phyloP scores from a whole-genome alignment of 2,329 filamentous ascomycete genomes.

The Exserohilum turcica region DNA sequence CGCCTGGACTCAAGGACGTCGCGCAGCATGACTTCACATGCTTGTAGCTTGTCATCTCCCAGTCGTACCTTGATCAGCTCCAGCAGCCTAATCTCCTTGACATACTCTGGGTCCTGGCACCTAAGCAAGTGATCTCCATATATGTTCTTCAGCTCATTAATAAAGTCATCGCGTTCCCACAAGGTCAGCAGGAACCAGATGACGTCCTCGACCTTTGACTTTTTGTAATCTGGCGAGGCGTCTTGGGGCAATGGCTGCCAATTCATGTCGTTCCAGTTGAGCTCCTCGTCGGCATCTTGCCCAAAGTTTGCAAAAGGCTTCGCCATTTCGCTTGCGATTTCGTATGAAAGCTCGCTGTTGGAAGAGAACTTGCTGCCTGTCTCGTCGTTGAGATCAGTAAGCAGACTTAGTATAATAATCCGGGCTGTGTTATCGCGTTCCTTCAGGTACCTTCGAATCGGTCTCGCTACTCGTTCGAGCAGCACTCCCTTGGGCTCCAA shows the following conservation, averaged over 20 bases:
- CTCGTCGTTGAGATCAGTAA: slow-evolving; percentile 64
- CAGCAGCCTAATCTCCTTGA: slow-evolving; percentile 80
- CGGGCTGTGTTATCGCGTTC: slow-evolving; percentile 78
- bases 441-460: slow-evolving; percentile 76
- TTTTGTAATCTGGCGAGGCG: slow-evolving; percentile 85
- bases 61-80: slow-evolving; percentile 87
- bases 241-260: slow-evolving; percentile 95
- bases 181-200: slow-evolving; percentile 88
- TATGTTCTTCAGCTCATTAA: slow-evolving; percentile 89
- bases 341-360: slow-evolving; percentile 68
- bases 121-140: slow-evolving; percentile 79
- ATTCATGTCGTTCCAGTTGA: slow-evolving; percentile 89
- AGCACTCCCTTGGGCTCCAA: slow-evolving; percentile 79
- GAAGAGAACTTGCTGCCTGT: slow-evolving; percentile 52
- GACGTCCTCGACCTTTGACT: slow-evolving; percentile 86
- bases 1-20: slow-evolving; percentile 84
- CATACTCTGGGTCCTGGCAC: slow-evolving; percentile 67
- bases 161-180: slow-evolving; percentile 90
- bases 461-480: slow-evolving; percentile 73
- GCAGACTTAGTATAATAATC: slow-evolving; percentile 74
- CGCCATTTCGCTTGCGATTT: slow-evolving; percentile 70
- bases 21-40: slow-evolving; percentile 95
- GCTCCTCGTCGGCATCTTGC: slow-evolving; percentile 61
- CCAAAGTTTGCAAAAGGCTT: slow-evolving; percentile 63
- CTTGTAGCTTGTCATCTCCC: slow-evolving; percentile 82